These are phyloP conservation scores for Boechera retrofracta DNA, from an alignment of 345 rosid genomes.

Conservation along the genomic window DNA sequence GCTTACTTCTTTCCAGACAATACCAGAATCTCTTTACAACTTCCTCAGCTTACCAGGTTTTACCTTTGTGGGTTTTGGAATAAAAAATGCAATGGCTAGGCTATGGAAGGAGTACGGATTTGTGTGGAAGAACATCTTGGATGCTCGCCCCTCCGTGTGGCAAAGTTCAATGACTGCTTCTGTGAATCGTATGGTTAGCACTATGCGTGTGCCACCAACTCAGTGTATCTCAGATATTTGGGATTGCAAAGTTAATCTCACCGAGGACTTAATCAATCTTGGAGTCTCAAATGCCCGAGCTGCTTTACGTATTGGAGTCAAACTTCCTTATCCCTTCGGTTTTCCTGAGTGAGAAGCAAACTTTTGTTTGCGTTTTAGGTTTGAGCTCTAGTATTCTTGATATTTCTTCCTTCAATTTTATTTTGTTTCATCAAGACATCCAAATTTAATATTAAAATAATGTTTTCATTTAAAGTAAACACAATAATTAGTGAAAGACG, in stretches of 20 bases:
- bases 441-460: too few species aligned
- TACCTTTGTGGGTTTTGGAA: conserved; percentile 18
- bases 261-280: background rate
- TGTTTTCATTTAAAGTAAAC: too few species aligned
- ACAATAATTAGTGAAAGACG: too few species aligned
- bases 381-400: background rate
- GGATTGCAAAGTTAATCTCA: background rate
- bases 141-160: background rate
- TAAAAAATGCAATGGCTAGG: conserved; percentile 7
- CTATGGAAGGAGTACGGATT: background rate
- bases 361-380: too few species aligned
- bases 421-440: background rate
- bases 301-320: conserved; percentile 5
- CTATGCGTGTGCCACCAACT: background rate
- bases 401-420: too few species aligned
- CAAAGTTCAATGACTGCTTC: background rate
- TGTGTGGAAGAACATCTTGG: background rate
- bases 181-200: background rate
- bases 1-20: background rate
- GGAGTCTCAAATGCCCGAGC: conserved; percentile 5
- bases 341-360: background rate
- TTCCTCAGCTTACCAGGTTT: conserved; percentile 17
- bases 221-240: background rate
- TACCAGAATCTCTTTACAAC: conserved; percentile 10
- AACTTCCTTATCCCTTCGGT: background rate